Base-by-base conservation (phyloP, 495 filamentous ascomycete species). In the Achaetomiella virescens region DNA sequence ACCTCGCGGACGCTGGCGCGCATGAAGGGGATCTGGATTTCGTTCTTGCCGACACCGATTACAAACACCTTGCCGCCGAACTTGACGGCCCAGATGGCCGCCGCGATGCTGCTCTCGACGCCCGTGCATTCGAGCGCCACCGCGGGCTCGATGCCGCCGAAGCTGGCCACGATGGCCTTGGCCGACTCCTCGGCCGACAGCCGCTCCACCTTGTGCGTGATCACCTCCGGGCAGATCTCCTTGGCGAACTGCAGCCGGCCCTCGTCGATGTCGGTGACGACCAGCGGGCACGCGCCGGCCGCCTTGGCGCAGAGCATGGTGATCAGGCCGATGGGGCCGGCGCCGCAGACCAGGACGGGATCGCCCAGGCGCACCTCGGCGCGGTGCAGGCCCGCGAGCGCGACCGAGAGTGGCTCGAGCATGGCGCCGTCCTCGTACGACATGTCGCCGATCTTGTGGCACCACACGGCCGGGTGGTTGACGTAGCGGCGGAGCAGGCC, bases 11-110 rank as follows among this genome's bases (percentile, higher is more conserved):
- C 92, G 64, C 86, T 91, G 29, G 89, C 77, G 59, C 89, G 78
- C 90, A 95, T 95, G 72, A 96, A 97, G 36, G 91, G 91, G 59
- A 96, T 86, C 66, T 82, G 87, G 78, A 95, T 91, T 81, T 95
- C 90, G 65, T 89, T 89, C 83, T 87, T 93, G 59, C 91, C 91
- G 2, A 96, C 91, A 24, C 91, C 91, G 60, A 93, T 90, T 43
- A 96, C 84, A 64, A 95, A 95, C 33, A 97, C 91, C 75, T 91
- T 93, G 52, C 91, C 91, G 54, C 90, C 91, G 62, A 95, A 96
- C 70, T 91, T 90, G 61, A 90, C 82, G 31, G 87, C 84, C 79
- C 88, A 90, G 68, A 97, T 91, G 42, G 90, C 88, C 33, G 89
- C 81, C 20, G 82, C 81, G 64, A 97, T 84, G 67, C 83, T 88